Evolutionary conservation across 306 rosid species (phyloP), one percentile per base, ranked within the genome.

Genomic region (Hippophae gyantsensis): DNA sequence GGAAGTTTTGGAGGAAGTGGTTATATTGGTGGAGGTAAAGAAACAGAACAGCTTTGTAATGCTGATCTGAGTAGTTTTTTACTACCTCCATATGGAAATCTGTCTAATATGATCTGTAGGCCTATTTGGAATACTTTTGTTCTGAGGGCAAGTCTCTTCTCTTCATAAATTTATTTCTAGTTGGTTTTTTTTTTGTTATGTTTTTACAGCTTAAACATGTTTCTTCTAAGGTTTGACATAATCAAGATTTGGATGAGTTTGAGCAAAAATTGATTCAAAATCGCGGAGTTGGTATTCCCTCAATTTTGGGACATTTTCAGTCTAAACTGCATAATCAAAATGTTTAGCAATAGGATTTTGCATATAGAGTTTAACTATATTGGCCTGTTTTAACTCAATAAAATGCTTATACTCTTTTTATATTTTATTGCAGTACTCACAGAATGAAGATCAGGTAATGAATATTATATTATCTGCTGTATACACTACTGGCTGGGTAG

Each of bases 401-500:
- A 14, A 50, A 51, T 50, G 18, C 6, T 12, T 7, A 41, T 7
- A 13, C 4, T 3, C 56, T 62, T 51, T 18, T 18, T 18, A 18
- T 18, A 18, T 18, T 18, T 6, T 60, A 42, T 61, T 76, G 82
- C 82, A 93, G 99, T 82, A 93, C 61, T 76, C 84, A n/a, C 86
- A 80, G 52, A 75, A 52, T 52, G 85, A 75, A 56, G 87, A 71
- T 56, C 72, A 84, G 62, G 86, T 73, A 6, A 73, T 87, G 79
- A 93, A 84, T 62, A 80, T 93, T 41, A 73, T 93, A 69, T 42
- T 93, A 71, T 93, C 97, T 53, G 90, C 86, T 56, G 82, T 87
- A 57, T 93, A 93, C 85, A 88, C 95, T 3, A 71, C 83, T 46
- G 99, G 99, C 11, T 93, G 99, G 99, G 95, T 88, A 27, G 99